Conservation (phyloP, 2,329 filamentous ascomycete species). For the Scolecobasidium constrictum region DNA sequence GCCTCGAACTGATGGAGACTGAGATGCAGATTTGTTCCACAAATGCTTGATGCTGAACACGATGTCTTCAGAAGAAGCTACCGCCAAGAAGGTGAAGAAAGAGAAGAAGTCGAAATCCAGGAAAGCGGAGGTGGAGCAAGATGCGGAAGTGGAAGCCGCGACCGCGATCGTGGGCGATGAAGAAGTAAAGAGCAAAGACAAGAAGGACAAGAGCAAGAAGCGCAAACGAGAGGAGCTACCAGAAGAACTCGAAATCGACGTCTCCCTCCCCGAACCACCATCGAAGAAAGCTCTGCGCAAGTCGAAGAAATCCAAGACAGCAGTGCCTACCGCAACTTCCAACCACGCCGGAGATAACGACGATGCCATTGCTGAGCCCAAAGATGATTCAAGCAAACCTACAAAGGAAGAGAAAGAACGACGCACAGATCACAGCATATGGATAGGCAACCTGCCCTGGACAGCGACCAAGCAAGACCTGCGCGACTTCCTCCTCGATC, state of each 20-base stretch:
- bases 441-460: conserved; percentile 95
- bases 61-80: neutral
- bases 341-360: conserved; percentile 27
- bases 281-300: conserved; percentile 89
- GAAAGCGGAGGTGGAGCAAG: neutral
- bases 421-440: conserved; percentile 75
- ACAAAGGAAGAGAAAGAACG: conserved; percentile 24
- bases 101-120: conserved; percentile 2
- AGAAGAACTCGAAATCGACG: conserved; percentile 71
- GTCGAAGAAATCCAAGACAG: conserved; percentile 56
- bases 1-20: no score
- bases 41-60: no score
- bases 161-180: neutral
- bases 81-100: neutral
- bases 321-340: conserved; percentile 13
- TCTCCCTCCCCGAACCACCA: conserved; percentile 80
- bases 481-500: conserved; percentile 66
- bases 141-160: neutral
- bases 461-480: conserved; percentile 63
- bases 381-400: conserved; percentile 10
- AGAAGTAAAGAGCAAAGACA: neutral
- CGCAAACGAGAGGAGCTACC: conserved; percentile 2
- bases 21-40: no score
- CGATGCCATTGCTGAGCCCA: conserved; percentile 17
- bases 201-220: conserved; percentile 6